Evolutionary conservation across 2,329 filamentous ascomycete species (phyloP).

Genomic region (Metarhizium rileyi): DNA sequence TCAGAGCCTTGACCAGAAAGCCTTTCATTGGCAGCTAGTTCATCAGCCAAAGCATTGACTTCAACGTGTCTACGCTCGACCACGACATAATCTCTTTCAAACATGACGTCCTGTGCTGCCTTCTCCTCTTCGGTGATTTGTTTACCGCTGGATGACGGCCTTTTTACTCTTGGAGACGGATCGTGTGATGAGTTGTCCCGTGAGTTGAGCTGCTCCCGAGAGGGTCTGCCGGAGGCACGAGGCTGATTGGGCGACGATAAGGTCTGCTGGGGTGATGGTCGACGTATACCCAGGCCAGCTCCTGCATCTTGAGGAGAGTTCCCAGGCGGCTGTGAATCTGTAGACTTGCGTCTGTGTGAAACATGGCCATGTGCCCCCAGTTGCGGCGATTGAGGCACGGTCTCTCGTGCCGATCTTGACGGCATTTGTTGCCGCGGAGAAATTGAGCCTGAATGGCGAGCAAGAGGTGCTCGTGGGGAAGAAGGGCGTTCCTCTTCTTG

Average conservation of each 20-base stretch:
- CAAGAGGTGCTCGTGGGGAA: slow-evolving; percentile 14
- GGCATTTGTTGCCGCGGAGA: slow-evolving; percentile 21
- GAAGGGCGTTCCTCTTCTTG: slow-evolving; percentile 20
- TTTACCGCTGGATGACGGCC: slow-evolving; percentile 15
- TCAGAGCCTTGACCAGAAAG: slow-evolving; percentile 39
- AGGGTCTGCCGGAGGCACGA: slow-evolving; percentile 15
- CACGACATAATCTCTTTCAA: slow-evolving; percentile 90
- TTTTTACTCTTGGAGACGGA: slow-evolving; percentile 10
- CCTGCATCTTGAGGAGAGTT: slow-evolving; percentile 36
- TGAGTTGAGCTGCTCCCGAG: slow-evolving; percentile 23
- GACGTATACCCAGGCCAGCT: slow-evolving; percentile 43
- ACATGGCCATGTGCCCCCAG: slow-evolving; percentile 31
- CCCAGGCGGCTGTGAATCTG: slow-evolving; percentile 22
- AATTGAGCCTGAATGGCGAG: slow-evolving; percentile 31
- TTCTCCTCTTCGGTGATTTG: slow-evolving; percentile 52
- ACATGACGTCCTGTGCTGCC: slow-evolving; percentile 76
- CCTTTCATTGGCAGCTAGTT: slow-evolving; percentile 75
- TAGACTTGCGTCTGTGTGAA: slow-evolving; percentile 20
- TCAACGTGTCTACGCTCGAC: slow-evolving; percentile 93
- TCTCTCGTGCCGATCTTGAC: slow-evolving; percentile 33
- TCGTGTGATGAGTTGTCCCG: slow-evolving; percentile 16
- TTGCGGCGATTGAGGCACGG: slow-evolving; percentile 31
- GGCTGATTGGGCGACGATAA: slow-evolving; percentile 38
- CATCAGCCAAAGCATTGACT: slow-evolving; percentile 94
- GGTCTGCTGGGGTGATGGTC: slow-evolving; percentile 35